A percentile compares a stretch with the other conserved stretches of the same genome.
Evolutionary conservation across 2,329 filamentous ascomycete genomes (phyloP).

Genomic region (Hypoxylon sp.): DNA sequence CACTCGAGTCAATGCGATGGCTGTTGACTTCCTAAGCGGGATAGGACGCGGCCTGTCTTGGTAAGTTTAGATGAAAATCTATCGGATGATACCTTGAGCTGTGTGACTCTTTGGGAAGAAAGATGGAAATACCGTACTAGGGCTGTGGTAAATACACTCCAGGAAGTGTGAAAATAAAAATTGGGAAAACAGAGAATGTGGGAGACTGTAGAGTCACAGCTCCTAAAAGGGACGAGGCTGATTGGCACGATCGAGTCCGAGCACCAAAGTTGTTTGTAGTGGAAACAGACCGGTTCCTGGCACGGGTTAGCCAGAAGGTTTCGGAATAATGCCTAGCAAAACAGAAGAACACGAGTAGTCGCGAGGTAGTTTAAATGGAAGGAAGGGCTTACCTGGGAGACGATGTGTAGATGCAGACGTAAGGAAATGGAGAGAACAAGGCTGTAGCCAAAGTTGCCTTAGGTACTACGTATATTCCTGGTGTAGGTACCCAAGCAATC

Average conservation of each 20-base stretch:
- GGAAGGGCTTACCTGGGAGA: neutral
- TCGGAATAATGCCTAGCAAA: conserved; percentile 11
- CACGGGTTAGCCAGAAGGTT: conserved; percentile 7
- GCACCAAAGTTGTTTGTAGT: conserved; percentile 3
- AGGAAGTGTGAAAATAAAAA: neutral
- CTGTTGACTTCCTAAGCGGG: conserved; percentile 3
- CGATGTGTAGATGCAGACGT: neutral
- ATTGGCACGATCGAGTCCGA: neutral
- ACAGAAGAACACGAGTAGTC: neutral
- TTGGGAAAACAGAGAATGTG: neutral
- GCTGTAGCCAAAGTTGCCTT: conserved; percentile 13
- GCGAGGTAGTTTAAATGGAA: neutral
- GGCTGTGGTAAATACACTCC: neutral
- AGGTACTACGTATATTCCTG: neutral
- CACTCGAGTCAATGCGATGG: conserved; percentile 1
- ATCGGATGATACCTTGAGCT: conserved; percentile 4
- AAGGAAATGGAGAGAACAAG: neutral
- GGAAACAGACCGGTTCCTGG: neutral
- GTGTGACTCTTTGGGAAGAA: neutral
- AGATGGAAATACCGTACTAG: neutral
- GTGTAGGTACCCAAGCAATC: neutral
- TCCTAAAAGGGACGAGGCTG: neutral
- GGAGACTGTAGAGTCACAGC: neutral
- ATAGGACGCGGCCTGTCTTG: conserved; percentile 1
- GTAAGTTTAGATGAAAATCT: neutral